Evolutionary conservation across 192 early-diverging fungal species (phyloP).

Genomic region (Coemansia sp.): DNA sequence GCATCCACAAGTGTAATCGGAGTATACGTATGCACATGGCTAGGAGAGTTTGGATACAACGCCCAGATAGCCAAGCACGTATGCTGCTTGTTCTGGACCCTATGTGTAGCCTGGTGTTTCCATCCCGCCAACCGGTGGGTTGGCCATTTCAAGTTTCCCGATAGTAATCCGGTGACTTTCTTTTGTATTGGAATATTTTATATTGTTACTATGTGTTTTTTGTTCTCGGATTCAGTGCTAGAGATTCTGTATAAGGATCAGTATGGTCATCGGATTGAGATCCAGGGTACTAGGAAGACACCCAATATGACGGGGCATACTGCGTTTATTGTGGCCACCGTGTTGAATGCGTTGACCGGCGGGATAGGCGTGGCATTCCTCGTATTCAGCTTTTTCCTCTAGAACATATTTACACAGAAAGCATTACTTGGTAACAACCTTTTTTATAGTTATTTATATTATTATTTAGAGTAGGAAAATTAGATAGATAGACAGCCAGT

Average conservation of each 20-base stretch:
- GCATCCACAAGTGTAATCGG: not conserved
- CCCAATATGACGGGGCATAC: slow-evolving; percentile 1
- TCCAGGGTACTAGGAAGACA: slow-evolving; percentile 5
- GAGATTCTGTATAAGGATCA: slow-evolving; percentile 2
- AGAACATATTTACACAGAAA: not conserved
- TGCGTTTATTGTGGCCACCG: not conserved
- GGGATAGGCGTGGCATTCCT: not conserved
- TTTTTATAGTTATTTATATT: not conserved
- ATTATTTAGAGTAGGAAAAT: too few species aligned
- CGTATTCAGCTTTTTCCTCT: not conserved
- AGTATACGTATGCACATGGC: slow-evolving; percentile 6
- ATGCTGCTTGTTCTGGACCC: not conserved
- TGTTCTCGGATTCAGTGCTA: slow-evolving; percentile 4
- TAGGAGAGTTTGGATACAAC: slow-evolving; percentile 11
- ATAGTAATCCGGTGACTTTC: not conserved
- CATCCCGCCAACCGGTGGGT: not conserved
- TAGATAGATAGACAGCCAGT: too few species aligned
- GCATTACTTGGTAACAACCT: not conserved
- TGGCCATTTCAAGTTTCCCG: slow-evolving; percentile 5
- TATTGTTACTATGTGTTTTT: not conserved
- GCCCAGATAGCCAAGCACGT: slow-evolving; percentile 10
- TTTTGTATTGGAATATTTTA: not conserved
- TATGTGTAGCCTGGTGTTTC: not conserved
- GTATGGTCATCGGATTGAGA: not conserved
- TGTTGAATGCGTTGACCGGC: not conserved